Evolutionary conservation across 805 yeast species (phyloP), one percentile per base, ranked within the genome.

Genomic region (Diddensiella santjacobensis): DNA sequence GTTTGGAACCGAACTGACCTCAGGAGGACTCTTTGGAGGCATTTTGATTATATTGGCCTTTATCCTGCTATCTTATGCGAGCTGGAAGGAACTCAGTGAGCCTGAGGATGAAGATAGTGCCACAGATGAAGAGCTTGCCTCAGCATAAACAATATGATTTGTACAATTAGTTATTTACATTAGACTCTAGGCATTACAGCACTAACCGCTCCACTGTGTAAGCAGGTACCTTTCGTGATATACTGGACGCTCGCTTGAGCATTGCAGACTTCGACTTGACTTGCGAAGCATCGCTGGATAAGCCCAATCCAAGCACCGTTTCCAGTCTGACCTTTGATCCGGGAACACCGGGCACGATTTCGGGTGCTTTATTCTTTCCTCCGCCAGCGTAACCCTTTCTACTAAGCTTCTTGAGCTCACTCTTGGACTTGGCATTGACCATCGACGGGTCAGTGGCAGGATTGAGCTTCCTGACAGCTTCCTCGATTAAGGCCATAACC

Each of bases 31-130:
- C 23, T 2, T 77, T 2, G 96, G 96, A 4, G 88, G 90, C 49
- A 40, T 78, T 3, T 63, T 87, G 40, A 86, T 87, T 30, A 73
- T 85, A 33, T 59, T 73, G 19, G 96, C 96, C 0, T 88, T 87
- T 62, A 73, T 65, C 0, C 62, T 87, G 33, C 72, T 88, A 58
- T 54, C 68, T 3, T 57, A 60, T 47, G 68, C 69, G 6, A 60
- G 64, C 42, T 55, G 49, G 48, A 56, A 60, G 37, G 72, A 69
- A 42, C 65, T 70, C 22, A 68, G 66, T 18, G 68, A 66, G 18
- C 69, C 65, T 10, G 72, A 64, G 3, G 63, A 58, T 10, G 70
- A 65, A 24, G 57, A 53, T 3, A 59, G 57, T 10, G 52, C 51
- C 11, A 52, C 50, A 18, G 45, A 45, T 39, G 49, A 45, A 22